Evolutionary conservation across 371 early-diverging fungal species (phyloP).

Genomic region (Thermomucor indicae-seudaticae): DNA sequence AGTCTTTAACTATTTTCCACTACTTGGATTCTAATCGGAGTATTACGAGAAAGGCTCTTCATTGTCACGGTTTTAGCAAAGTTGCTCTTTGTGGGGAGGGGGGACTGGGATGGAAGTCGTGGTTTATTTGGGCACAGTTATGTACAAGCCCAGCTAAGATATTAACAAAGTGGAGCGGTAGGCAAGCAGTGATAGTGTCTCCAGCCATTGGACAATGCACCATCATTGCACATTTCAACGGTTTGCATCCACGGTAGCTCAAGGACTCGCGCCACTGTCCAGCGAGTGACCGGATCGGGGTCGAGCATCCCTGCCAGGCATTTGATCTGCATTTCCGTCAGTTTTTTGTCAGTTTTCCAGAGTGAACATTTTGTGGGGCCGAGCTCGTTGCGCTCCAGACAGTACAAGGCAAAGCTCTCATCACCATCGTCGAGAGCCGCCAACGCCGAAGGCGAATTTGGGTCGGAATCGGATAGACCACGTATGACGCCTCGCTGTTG

Average conservation of each 20-base stretch:
- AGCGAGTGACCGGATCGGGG: conserved; percentile 43
- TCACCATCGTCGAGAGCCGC: conserved; percentile 35
- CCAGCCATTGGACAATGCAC: conserved; percentile 36
- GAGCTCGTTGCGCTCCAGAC: conserved; percentile 9
- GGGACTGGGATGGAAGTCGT: no score
- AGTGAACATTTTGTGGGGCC: not conserved
- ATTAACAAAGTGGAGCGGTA: no score
- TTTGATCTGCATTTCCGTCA: conserved; percentile 19
- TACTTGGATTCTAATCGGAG: no score
- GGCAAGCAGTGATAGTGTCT: conserved; percentile 30
- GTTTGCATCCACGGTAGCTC: conserved; percentile 41
- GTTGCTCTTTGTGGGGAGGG: no score
- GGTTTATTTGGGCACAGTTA: no score
- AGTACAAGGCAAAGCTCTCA: conserved; percentile 10
- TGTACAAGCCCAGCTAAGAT: no score
- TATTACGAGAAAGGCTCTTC: no score
- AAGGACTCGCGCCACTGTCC: conserved; percentile 38
- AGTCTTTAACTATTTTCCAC: no score
- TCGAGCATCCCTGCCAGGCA: conserved; percentile 46
- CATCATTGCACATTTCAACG: conserved; percentile 41
- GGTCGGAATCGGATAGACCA: conserved; percentile 37
- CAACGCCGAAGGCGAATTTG: conserved; percentile 34
- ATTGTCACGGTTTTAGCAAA: no score
- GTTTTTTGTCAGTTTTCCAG: no score
- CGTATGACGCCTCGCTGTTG: not conserved